A percentile compares a stretch with the other conserved stretches of the same genome.
These are phyloP conservation scores for Telfairia occidentalis DNA, from an alignment of 331 rosid species.

Conservation along the genomic window DNA sequence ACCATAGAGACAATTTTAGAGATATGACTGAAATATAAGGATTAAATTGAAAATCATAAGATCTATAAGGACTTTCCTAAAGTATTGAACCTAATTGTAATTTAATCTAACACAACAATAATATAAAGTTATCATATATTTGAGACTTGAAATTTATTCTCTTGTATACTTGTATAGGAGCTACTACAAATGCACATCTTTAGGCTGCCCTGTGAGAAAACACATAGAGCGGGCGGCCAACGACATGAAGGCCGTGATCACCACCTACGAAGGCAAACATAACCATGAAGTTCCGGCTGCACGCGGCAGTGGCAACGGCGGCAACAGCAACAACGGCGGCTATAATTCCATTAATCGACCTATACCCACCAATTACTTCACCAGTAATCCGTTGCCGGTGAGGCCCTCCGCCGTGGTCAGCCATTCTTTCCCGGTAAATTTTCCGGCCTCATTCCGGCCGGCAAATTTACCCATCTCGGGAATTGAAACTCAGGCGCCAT, in stretches of 20 bases:
- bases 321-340: constrained; percentile 23
- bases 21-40: too few species aligned
- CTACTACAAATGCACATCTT: constrained; percentile 84
- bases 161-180: constrained; percentile 30
- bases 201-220: constrained; percentile 77
- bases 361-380: constrained; percentile 18
- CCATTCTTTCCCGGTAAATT: constrained; percentile 27
- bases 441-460: constrained; percentile 31
- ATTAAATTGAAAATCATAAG: too few species aligned
- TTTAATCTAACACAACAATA: too few species aligned
- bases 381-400: constrained; percentile 29
- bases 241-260: constrained; percentile 74
- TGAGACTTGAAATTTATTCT: not conserved
- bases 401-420: constrained; percentile 49
- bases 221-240: constrained; percentile 89
- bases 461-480: constrained; percentile 16
- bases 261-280: constrained; percentile 95
- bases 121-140: not conserved
- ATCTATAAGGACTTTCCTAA: too few species aligned
- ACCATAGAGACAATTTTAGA: too few species aligned
- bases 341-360: constrained; percentile 30
- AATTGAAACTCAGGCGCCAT: constrained; percentile 23
- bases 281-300: constrained; percentile 92
- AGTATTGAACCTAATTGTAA: too few species aligned
- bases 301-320: constrained; percentile 43